Base-by-base conservation (phyloP, 192 early-diverging fungal species). In the Allomyces macrogynus region DNA sequence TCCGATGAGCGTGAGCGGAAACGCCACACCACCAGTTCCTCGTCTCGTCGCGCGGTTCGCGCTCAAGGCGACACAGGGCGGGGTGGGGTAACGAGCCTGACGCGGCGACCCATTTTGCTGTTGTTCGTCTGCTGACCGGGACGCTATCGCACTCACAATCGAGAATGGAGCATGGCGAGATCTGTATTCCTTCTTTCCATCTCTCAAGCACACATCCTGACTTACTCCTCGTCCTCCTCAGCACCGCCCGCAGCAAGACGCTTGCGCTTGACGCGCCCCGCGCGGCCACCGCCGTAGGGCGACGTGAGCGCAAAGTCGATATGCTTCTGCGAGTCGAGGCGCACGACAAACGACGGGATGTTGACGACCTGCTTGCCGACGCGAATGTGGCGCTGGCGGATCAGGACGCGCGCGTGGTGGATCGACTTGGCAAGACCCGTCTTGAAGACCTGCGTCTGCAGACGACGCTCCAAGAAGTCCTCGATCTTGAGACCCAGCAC, bases 361-460 rank as follows among this genome's bases (percentile, higher is more conserved):
- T 95, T 86, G 73, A 96, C 85, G 66, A 96, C 88, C 83, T 92
- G 93, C 87, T 93, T 94, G 75, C 91, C 91, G 71, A 96, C 93
- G 81, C 87, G 89, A 79, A 97, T 97, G 86, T 97, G 94, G 68
- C 94, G 87, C 84, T 97, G 94, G 67, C 89, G 86, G 78, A 97
- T 95, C 76, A 95, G 80, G 69, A 97, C 92, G 85, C 94, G 89
- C 64, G 94, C 94, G 80, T 97, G 94, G 86, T 97, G 94, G 74
- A 95, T 91, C 64, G 91, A 94, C 84, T 92, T 93, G 80, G 94
- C 94, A 66, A 97, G 79, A 71, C 91, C 92, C 69, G 88, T 79
- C 86, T 95, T 92, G 87, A 93, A 95, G 72, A 97, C 94, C 85
- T 97, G 94, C 74, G 94, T 97, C 82, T 97, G 94, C 74, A 97